Evolutionary conservation across 2,329 filamentous ascomycete genomes (phyloP).

Genomic region (Pestalotiopsis sp.): DNA sequence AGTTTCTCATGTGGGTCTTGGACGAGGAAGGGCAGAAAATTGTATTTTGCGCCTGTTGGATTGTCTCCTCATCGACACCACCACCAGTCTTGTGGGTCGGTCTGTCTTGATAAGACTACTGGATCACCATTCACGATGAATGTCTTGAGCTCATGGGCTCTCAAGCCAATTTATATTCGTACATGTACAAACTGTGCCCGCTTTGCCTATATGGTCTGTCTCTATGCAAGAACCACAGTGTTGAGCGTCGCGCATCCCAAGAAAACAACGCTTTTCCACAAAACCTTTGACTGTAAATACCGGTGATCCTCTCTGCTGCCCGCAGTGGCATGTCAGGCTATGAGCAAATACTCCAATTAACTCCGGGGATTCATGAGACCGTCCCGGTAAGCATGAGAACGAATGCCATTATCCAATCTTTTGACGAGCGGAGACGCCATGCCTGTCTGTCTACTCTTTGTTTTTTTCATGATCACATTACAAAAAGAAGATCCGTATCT

Average conservation of each 20-base stretch:
- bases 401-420: not conserved
- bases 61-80: not conserved
- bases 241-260: not conserved
- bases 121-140: not conserved
- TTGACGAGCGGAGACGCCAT: not conserved
- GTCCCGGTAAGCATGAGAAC: not conserved
- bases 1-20: not conserved
- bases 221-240: not conserved
- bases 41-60: not conserved
- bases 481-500: slow-evolving; percentile 19
- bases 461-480: not conserved
- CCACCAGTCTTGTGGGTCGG: not conserved
- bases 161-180: not conserved
- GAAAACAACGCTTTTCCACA: not conserved
- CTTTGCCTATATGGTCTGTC: not conserved
- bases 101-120: not conserved
- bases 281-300: not conserved
- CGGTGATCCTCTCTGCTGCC: not conserved
- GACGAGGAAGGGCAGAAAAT: not conserved
- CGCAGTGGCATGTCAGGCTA: not conserved
- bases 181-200: not conserved
- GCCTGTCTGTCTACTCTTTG: not conserved
- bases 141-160: not conserved
- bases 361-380: not conserved
- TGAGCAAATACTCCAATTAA: not conserved